phyloP scores from a whole-genome alignment of 768 basidiomycete genomes.

The Suillus subalutaceus region DNA sequence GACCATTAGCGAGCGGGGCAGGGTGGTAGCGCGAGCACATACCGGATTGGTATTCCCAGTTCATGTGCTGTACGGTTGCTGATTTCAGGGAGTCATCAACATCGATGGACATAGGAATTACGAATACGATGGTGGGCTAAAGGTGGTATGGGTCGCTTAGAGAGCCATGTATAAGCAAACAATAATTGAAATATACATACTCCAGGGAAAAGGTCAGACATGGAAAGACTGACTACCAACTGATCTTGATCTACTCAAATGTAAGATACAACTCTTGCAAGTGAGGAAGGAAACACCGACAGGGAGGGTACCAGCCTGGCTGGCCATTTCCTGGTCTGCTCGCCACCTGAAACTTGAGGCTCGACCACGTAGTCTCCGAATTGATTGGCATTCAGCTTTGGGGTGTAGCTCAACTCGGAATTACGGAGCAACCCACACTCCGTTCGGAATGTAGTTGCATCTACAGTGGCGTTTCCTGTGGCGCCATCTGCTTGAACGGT shows the following conservation, averaged over 20 bases:
- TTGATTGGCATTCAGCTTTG: not conserved
- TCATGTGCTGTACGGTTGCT: not conserved
- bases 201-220: not conserved
- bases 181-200: not conserved
- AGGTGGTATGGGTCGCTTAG: not conserved
- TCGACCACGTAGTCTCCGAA: not conserved
- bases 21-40: constrained; percentile 4
- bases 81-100: constrained; percentile 5
- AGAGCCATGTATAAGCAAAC: not conserved
- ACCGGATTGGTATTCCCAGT: not conserved
- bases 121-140: constrained; percentile 12
- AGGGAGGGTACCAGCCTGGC: no score
- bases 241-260: not conserved
- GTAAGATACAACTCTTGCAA: not conserved
- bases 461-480: constrained; percentile 11
- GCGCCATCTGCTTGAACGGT: constrained; percentile 3
- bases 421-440: constrained; percentile 11
- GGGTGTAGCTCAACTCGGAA: not conserved
- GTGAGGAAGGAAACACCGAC: constrained; percentile 1
- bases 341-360: not conserved
- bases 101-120: constrained; percentile 14
- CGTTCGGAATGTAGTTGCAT: constrained; percentile 12
- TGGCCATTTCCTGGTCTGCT: constrained; percentile 2
- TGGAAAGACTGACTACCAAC: fast-evolving
- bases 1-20: not conserved